phyloP scores from a whole-genome alignment of 192 early-diverging fungal species.

The Coemansia sp. region DNA sequence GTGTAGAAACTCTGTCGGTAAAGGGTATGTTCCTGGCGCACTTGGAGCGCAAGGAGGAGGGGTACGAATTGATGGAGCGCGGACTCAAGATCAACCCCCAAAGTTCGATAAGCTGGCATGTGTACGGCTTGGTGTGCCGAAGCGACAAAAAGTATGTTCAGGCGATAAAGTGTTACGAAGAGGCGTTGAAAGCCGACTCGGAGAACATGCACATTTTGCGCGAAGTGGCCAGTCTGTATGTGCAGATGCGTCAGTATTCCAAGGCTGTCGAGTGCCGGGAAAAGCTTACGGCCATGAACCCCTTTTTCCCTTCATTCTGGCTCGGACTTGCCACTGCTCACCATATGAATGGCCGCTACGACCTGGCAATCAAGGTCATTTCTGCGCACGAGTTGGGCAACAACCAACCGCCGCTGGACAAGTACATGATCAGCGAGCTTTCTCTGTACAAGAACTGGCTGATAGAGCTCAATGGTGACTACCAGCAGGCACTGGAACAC shows the following conservation, averaged over 20 bases:
- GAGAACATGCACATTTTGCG: constrained; percentile 91
- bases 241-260: constrained; percentile 85
- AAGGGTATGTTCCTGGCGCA: constrained; percentile 90
- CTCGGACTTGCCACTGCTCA: constrained; percentile 82
- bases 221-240: constrained; percentile 84
- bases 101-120: constrained; percentile 96
- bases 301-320: constrained; percentile 72
- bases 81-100: constrained; percentile 77
- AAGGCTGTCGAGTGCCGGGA: constrained; percentile 72
- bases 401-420: constrained; percentile 41
- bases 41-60: constrained; percentile 91
- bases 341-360: constrained; percentile 74
- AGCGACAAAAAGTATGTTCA: constrained; percentile 91
- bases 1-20: constrained; percentile 85
- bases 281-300: constrained; percentile 67
- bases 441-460: constrained; percentile 84
- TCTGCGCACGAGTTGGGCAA: constrained; percentile 55
- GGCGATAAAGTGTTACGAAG: constrained; percentile 86
- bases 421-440: constrained; percentile 80
- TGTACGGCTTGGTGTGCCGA: constrained; percentile 89
- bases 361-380: constrained; percentile 73
- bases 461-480: constrained; percentile 81
- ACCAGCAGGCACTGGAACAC: constrained; percentile 71
- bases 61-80: constrained; percentile 80
- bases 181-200: constrained; percentile 83